These are phyloP conservation scores for Scenedesmus sp. DNA, from an alignment of 163 green algal species.

Conservation along the genomic window DNA sequence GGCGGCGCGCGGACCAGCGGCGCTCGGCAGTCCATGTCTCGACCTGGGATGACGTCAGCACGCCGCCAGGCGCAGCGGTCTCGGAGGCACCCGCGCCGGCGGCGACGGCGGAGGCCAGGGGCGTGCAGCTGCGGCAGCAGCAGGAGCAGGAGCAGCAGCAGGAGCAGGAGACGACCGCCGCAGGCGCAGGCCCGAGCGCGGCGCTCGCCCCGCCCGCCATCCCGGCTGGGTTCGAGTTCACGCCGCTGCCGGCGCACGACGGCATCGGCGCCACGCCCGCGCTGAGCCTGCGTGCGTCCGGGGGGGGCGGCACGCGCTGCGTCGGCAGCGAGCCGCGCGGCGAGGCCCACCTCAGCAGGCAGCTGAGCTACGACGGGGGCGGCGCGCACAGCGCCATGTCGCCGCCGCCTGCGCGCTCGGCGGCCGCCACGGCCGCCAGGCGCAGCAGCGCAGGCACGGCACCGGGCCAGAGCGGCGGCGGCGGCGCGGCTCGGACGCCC, in stretches of 20 bases:
- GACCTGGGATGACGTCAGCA: too few species aligned
- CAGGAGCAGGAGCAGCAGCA: too few species aligned
- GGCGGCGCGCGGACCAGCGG: too few species aligned
- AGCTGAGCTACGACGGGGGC: neutral
- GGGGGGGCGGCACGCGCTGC: conserved; percentile 17
- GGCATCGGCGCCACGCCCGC: too few species aligned
- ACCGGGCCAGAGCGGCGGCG: conserved; percentile 5
- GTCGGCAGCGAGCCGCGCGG: neutral
- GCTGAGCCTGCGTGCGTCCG: neutral
- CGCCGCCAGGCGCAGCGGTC: too few species aligned
- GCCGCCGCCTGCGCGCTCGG: neutral
- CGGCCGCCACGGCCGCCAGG: neutral
- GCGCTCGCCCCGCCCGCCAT: too few species aligned
- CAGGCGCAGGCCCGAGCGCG: too few species aligned
- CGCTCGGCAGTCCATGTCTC: neutral
- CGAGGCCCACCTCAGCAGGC: neutral
- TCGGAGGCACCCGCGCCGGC: too few species aligned
- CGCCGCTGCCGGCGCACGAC: neutral
- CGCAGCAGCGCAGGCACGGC: neutral
- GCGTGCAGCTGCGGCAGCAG: too few species aligned
- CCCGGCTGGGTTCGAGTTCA: too few species aligned
- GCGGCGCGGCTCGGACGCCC: neutral
- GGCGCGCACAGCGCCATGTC: conserved; percentile 16
- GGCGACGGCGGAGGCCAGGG: too few species aligned
- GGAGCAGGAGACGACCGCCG: too few species aligned